These are phyloP conservation scores for Fraxinus dipetala DNA, from an alignment of 305 asterid genomes.

Conservation along the genomic window DNA sequence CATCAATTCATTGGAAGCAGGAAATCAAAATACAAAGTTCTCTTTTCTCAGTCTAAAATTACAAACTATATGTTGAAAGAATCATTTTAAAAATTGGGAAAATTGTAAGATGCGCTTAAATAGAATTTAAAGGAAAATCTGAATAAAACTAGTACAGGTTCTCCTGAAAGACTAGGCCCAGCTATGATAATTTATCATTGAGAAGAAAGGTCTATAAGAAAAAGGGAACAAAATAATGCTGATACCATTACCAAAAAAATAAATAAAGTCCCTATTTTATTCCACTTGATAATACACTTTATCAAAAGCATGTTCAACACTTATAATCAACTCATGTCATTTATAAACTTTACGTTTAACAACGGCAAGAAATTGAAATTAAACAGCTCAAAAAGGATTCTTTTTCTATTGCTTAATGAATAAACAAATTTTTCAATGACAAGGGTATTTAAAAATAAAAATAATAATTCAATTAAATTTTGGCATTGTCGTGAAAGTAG, in stretches of 20 bases:
- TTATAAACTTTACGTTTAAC: conserved; percentile 25
- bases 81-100: conserved; percentile 6
- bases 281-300: conserved; percentile 38
- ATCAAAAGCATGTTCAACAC: conserved; percentile 32
- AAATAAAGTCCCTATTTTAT: conserved; percentile 29
- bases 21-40: neutral
- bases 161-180: conserved; percentile 32
- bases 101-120: neutral
- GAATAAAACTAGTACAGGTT: conserved; percentile 16
- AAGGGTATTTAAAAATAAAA: neutral
- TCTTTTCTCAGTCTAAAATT: neutral
- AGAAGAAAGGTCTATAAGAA: conserved; percentile 25
- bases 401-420: conserved; percentile 17
- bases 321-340: conserved; percentile 25
- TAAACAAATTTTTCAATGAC: neutral
- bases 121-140: conserved; percentile 13
- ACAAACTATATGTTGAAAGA: neutral
- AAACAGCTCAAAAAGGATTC: conserved; percentile 15
- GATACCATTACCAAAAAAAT: conserved; percentile 18
- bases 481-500: conserved; percentile 14
- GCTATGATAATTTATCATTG: conserved; percentile 40
- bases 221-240: conserved; percentile 46
- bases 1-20: neutral
- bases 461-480: conserved; percentile 5
- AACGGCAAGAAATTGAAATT: conserved; percentile 16